Conservation (phyloP, 208 protist species). For the Trypanosoma lewisi region DNA sequence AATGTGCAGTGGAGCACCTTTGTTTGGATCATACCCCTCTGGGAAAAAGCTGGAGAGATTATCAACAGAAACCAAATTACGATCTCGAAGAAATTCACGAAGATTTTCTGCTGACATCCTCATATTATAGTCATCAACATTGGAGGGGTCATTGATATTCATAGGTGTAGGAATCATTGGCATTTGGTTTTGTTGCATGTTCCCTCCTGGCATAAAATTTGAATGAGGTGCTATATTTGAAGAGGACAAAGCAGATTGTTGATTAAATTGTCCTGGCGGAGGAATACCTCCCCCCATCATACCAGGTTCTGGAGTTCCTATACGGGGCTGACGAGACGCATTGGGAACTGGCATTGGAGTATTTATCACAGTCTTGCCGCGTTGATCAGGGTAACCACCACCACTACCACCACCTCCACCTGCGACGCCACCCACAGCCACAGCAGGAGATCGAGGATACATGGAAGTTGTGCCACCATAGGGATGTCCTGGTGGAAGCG, state of each 20-base stretch:
- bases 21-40: constrained; percentile 36
- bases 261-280: constrained; percentile 22
- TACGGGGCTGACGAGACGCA: constrained; percentile 11
- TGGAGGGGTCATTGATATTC: constrained; percentile 5
- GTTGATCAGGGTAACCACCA: constrained; percentile 17
- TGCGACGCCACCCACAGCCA: not conserved
- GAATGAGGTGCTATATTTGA: constrained; percentile 8
- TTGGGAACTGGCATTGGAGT: constrained; percentile 9
- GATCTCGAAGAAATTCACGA: constrained; percentile 63
- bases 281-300: constrained; percentile 8
- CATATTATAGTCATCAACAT: constrained; percentile 6
- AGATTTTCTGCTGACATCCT: constrained; percentile 17
- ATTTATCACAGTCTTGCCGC: constrained; percentile 17
- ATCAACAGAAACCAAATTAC: constrained; percentile 46
- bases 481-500: not conserved
- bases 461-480: constrained; percentile 7
- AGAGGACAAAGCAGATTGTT: constrained; percentile 8
- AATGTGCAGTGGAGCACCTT: constrained; percentile 45
- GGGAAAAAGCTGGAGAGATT: constrained; percentile 48
- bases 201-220: constrained; percentile 3
- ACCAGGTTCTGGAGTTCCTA: constrained; percentile 23
- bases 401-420: not conserved
- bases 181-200: not conserved
- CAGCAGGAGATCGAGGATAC: constrained; percentile 8
- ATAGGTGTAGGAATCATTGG: constrained; percentile 12